Base-by-base conservation (phyloP, 2,329 filamentous ascomycete species). In the Alternaria sp. region DNA sequence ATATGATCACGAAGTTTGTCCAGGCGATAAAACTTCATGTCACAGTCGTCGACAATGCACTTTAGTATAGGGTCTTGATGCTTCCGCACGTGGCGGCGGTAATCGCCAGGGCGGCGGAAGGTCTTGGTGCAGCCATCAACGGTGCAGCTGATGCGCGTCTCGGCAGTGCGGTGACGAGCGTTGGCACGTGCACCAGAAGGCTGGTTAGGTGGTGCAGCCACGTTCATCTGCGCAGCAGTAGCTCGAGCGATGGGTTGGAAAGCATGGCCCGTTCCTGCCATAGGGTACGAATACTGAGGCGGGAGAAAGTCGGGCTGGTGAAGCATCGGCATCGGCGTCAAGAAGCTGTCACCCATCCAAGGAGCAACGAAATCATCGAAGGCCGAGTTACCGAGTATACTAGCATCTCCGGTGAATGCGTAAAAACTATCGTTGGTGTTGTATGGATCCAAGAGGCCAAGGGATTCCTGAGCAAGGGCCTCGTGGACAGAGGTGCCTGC, bases 1-100 rank as follows among this genome's bases (percentile, higher is more conserved):
- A 41, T 7, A 12, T 61, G 54, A 18, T 26, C 54, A 24, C 49
- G 54, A 30, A 54, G 24, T 46, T 58, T 61, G 54, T 57, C 59
- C 14, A 44, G n/a, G 22, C 59, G 54, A 18, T 42, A 26, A 44
- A 61, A 61, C 26, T 51, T 58, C 54, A 18, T 58, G 49, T 39
- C 8, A 34, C 54, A 54, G 1, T 46, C 43, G 4, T 38, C 34
- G 6, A 61, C 24, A 7, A 53, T 14, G 16, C 54, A 54, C 1
- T 16, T 43, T 2, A 34, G 14, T 0, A 1, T 36, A 1, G 39
- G 26, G 7, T 12, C 18, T 14, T 16, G 38, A 1, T 53, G 39
- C 51, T 9, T 20, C 1, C 51, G 26, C 39, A 44, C 38, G 41
- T 54, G 39, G 4, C 51, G 54, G 16, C 54, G 49, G 42, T 30